These are phyloP conservation scores for Phialemoniopsis sp. DNA, from an alignment of 2,329 filamentous ascomycete genomes.

Conservation along the genomic window DNA sequence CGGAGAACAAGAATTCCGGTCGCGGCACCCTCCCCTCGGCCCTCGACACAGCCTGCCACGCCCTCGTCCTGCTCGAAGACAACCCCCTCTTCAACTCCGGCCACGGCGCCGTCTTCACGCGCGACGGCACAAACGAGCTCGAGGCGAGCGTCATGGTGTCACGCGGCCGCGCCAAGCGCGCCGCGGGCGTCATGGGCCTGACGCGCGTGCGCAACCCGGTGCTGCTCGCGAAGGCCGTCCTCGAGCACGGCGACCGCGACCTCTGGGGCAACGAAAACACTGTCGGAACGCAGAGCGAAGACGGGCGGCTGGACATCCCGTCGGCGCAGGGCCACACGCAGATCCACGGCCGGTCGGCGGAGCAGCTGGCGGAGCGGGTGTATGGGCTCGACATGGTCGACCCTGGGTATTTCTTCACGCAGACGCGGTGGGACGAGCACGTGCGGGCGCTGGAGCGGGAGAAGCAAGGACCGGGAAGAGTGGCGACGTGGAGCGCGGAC, in stretches of 20 bases:
- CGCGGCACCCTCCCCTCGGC: slow-evolving; percentile 44
- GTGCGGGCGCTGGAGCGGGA: slow-evolving; percentile 45
- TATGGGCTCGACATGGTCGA: slow-evolving; percentile 71
- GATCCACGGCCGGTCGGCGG: slow-evolving; percentile 56
- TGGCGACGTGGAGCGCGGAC: slow-evolving; percentile 7
- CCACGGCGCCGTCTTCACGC: slow-evolving; percentile 81
- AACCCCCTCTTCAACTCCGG: slow-evolving; percentile 81
- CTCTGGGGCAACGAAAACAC: slow-evolving; percentile 29
- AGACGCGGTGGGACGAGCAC: slow-evolving; percentile 69
- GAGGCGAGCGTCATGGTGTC: slow-evolving; percentile 87
- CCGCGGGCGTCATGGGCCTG: slow-evolving; percentile 72
- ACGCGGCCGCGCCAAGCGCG: slow-evolving; percentile 67
- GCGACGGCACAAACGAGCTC: slow-evolving; percentile 77
- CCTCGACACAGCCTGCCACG: slow-evolving; percentile 70
- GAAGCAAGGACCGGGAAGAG: slow-evolving; percentile 1
- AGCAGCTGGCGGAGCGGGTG: slow-evolving; percentile 54
- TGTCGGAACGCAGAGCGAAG: slow-evolving; percentile 27
- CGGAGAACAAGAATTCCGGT: slow-evolving; percentile 2
- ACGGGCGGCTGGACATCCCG: slow-evolving; percentile 21
- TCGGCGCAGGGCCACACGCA: slow-evolving; percentile 46
- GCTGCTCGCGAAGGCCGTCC: slow-evolving; percentile 64
- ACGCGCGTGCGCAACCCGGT: slow-evolving; percentile 77
- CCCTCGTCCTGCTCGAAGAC: slow-evolving; percentile 73
- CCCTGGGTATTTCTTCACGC: slow-evolving; percentile 73
- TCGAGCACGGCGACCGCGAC: slow-evolving; percentile 62